These are phyloP conservation scores for Tetraselmis striata DNA, from an alignment of 139 green algal species.

Conservation along the genomic window DNA sequence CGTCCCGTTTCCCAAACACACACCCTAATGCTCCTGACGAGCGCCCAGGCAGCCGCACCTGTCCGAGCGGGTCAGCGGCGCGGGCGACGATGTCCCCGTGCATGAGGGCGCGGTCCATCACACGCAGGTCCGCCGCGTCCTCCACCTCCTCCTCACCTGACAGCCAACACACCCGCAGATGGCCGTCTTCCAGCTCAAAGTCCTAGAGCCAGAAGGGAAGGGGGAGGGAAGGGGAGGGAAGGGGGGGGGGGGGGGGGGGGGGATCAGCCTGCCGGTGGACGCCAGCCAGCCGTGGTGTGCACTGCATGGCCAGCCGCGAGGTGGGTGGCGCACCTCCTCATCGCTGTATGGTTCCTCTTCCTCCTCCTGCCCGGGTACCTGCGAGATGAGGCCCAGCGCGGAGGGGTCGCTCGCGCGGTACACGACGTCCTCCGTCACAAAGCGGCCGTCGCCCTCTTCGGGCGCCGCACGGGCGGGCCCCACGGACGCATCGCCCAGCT, in stretches of 20 bases:
- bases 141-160: not conserved
- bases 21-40: not conserved
- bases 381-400: not conserved
- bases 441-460: not conserved
- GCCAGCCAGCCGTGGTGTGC: no score
- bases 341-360: not conserved
- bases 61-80: constrained; percentile 29
- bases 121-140: constrained; percentile 6
- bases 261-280: no score
- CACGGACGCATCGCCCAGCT: not conserved
- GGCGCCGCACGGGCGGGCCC: not conserved
- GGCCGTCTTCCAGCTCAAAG: not conserved
- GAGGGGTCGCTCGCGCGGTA: not conserved
- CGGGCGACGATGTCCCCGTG: constrained; percentile 36
- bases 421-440: not conserved
- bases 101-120: constrained; percentile 30
- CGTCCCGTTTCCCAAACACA: no score
- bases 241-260: no score
- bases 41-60: constrained; percentile 1
- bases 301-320: no score
- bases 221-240: not conserved
- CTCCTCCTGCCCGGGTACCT: not conserved
- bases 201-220: not conserved
- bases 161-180: constrained; percentile 30
- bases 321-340: no score